Evolutionary conservation across 176 grass and related monocot genomes (phyloP), one percentile per base, ranked within the genome.

Genomic region (Carex myosuroides): DNA sequence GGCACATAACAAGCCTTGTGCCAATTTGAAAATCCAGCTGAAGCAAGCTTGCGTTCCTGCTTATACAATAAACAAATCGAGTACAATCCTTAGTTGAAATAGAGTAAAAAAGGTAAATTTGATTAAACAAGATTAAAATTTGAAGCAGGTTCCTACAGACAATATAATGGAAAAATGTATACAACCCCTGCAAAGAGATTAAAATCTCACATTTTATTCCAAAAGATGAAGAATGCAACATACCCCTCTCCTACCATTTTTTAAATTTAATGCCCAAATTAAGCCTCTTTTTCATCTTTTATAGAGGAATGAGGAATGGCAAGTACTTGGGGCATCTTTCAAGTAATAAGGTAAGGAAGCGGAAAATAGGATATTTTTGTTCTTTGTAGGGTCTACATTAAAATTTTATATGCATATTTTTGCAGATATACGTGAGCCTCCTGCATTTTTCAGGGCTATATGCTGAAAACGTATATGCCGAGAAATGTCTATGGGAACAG

Each of bases 1-100:
- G 95, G 91, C 79, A 93, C 90, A 20, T 93, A 98, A 79, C 92
- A 94, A 29, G 69, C 73, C 79, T 90, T 91, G 2, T 87, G 71
- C 95, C 95, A 98, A 76, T 91, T 94, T 0, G 91, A 85, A 52
- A 69, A 6, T 8, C 89, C 95, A 61, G 11, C 78, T 0, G 81
- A 75, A 1, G 87, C 87, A 24, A 98, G 80, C 33, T 92, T 92
- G 1, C 85, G 87, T 62, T 98, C 95, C 95, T 98, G 22, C 21
- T 77, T 77, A 52, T 77, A 32, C 9, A 55, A 29, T 29, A 53
- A 30, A 55, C 48, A 76, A 76, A 4, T 46, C 6, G 13, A 29
- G 48, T 53, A 22, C 70, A 44, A 73, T 73, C n/a, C 42, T 46
- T 50, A 55, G 55, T 54, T 54, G 2, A 55, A 55, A 76, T 21